Conservation (phyloP, 176 grass and related monocot species). For the Ensete glaucum region DNA sequence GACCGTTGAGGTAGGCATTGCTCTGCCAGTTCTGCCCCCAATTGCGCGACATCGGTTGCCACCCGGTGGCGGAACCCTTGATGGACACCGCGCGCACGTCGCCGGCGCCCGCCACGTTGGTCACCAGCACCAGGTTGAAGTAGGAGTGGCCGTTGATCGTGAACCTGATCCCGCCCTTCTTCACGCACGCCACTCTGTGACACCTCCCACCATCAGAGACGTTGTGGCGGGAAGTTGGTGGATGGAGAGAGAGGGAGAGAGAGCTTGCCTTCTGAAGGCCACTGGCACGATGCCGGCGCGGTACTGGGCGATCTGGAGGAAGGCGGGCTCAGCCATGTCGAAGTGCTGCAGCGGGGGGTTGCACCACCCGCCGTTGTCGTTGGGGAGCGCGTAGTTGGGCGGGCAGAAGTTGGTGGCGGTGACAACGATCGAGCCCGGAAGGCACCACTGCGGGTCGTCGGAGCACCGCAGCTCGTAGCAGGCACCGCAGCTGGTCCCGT, state of each 20-base stretch:
- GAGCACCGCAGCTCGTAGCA: conserved; percentile 58
- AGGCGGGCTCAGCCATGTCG: conserved; percentile 63
- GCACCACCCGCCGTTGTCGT: conserved; percentile 64
- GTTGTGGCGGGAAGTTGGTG: too few species aligned
- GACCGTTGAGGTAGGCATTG: conserved; percentile 62
- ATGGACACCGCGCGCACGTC: too few species aligned
- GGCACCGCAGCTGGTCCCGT: conserved; percentile 55
- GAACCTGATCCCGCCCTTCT: too few species aligned
- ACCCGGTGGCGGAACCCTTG: conserved; percentile 9
- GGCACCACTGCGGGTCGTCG: conserved; percentile 35
- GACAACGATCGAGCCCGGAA: conserved; percentile 42
- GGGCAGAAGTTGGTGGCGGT: conserved; percentile 79
- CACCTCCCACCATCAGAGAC: too few species aligned
- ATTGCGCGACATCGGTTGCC: conserved; percentile 76
- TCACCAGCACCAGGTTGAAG: too few species aligned
- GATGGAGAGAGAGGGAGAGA: too few species aligned
- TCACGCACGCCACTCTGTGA: too few species aligned
- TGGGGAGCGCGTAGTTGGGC: conserved; percentile 49
- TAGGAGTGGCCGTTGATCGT: too few species aligned
- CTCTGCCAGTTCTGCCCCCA: conserved; percentile 98
- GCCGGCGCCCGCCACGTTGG: too few species aligned
- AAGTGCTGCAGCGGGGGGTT: conserved; percentile 74
- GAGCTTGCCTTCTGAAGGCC: too few species aligned
- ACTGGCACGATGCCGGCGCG: conserved; percentile 48
- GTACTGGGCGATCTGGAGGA: conserved; percentile 50